Conservation (phyloP, 306 rosid species). For the Vigna reflexopilosa region DNA sequence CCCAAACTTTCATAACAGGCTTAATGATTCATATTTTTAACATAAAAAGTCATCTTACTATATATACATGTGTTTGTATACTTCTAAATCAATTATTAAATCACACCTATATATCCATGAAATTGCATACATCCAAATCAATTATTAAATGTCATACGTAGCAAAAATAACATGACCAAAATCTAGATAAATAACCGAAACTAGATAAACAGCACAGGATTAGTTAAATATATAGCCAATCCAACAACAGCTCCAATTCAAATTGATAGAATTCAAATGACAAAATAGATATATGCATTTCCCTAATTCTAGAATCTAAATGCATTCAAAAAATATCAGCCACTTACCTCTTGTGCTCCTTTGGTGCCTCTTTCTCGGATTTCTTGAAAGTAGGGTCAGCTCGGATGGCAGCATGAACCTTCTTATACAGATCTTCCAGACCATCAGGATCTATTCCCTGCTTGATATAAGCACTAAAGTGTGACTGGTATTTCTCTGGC, state of each 20-base stretch:
- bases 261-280: neutral
- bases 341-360: conserved; percentile 71
- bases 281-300: neutral
- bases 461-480: conserved; percentile 76
- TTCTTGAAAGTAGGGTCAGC: conserved; percentile 62
- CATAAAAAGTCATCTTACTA: too few relatives aligned
- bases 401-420: conserved; percentile 89
- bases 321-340: too few relatives aligned
- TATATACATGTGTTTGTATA: too few relatives aligned
- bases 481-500: conserved; percentile 83
- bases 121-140: neutral
- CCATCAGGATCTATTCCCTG: conserved; percentile 65
- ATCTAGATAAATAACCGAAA: neutral
- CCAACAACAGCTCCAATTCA: neutral
- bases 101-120: too few relatives aligned
- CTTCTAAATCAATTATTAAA: too few relatives aligned
- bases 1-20: too few relatives aligned
- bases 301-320: neutral
- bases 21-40: too few relatives aligned
- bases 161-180: too few relatives aligned
- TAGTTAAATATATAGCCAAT: neutral
- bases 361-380: conserved; percentile 64
- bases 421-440: conserved; percentile 72
- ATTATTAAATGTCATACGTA: neutral
- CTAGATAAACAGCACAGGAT: neutral